Evolutionary conservation across 106 monocot genomes (phyloP), one percentile per base, ranked within the genome.

Genomic region (Dioscorea dumetorum): DNA sequence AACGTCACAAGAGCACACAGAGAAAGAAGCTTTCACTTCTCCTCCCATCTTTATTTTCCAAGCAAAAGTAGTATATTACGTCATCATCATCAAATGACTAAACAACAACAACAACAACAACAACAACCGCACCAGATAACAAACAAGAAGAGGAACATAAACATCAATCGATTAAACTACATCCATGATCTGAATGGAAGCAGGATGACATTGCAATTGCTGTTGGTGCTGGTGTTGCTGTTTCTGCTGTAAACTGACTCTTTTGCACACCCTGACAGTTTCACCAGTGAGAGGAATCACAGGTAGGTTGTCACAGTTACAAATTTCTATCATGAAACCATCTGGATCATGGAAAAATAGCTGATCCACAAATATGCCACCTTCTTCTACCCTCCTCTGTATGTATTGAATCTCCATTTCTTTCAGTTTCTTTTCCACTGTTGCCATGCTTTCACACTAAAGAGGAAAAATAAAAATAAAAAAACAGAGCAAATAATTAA

Each of bases 391-490:
- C 4, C 66, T 34, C 23, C 50, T 66, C 23, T 66, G n/a, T 19
- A 66, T 66, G 66, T 22, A 66, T 0, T 49, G 49, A 7, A 66
- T 51, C 22, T 66, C 50, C 66, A 66, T 66, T 22, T 66, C 66
- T 77, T 83, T 71, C 58, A 88, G 84, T 70, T 84, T 81, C 73
- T 70, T 76, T 76, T 76, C 84, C 35, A 88, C 78, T n/a, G 66
- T 15, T 8, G 49, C 64, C 84, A 88, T 73, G 81, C 68, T 81
- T 61, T 74, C 88, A 67, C 95, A 95, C 91, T 95, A 80, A 49
- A 72, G 11, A 22, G 8, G 8, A 5, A 35, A 20, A 0, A 6
- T 3, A 7, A 34, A 34, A 34, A 4, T 34, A 41, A 41, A 8
- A 0, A 41, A 41, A 41, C 41, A 41, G 10, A 6, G 10, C 41